Base-by-base conservation (phyloP, 2,329 filamentous ascomycete genomes). In the Fusarium agapanthi region DNA sequence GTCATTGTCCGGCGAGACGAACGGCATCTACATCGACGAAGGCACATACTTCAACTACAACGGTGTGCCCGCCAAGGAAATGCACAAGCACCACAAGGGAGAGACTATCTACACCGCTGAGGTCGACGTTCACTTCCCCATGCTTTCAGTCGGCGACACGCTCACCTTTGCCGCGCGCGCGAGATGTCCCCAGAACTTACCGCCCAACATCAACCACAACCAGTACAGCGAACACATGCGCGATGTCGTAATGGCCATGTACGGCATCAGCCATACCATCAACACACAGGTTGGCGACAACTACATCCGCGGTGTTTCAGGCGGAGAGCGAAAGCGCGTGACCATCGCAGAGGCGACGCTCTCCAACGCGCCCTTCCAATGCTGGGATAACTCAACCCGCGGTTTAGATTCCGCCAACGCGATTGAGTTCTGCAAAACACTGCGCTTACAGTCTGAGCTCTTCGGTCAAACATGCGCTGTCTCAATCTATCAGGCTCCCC, bases 311-410 rank as follows among this genome's bases (percentile, higher is more conserved):
- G 93, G 93, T 78, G 91, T 95, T 1, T 92, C 90, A 44, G 93
- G 93, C 69, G 93, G 93, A 51, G 93, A 95, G 80, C 85, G 92
- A 30, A 95, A 95, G 80, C 91, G 92, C 75, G 92, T 94, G 9
- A 91, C 90, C 28, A 94, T 95, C 72, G 91, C 92, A 1, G 92
- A 95, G 79, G 93, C 91, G 0, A 82, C 85, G 1, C 81, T 89
- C n/a, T 87, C 86, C 9, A 83, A 83, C 30, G 85, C 86, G 0
- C 86, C 86, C 5, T 80, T 78, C 28, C 75, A 77, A 51, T 80
- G 79, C 54, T 80, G 79, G 78, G 79, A 80, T 15, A 80, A 80
- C 50, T 79, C 77, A 13, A 80, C 79, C 4, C 78, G 79, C 5
- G 79, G 79, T 4, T 59, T 80, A 6, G 79, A 80, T 51, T 78